A percentile compares a stretch with the other conserved stretches of the same genome.
Evolutionary conservation across 176 grass and related monocot genomes (phyloP).

Genomic region (Musa beccarii): DNA sequence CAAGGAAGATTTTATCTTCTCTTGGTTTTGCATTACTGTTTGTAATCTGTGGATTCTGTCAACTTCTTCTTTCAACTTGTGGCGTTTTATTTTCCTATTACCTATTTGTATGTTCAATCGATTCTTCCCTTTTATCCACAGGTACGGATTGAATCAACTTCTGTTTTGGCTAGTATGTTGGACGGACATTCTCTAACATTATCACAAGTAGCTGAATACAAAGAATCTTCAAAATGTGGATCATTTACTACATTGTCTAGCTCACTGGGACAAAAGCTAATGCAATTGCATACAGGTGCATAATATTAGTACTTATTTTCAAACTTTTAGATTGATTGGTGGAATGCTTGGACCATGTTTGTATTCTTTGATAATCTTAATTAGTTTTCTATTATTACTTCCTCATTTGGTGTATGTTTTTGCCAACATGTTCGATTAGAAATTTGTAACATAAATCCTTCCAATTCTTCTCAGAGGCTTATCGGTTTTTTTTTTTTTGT

Average conservation of each 20-base stretch:
- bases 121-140: conserved; percentile 14
- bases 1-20: background rate
- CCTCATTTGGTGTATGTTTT: no score
- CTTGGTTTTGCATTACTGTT: background rate
- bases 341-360: background rate
- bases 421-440: no score
- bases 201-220: conserved; percentile 90
- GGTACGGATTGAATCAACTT: conserved; percentile 72
- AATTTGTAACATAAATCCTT: no score
- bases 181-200: conserved; percentile 69
- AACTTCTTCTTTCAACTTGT: background rate
- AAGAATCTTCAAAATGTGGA: conserved; percentile 62
- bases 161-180: conserved; percentile 65
- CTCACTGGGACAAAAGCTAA: conserved; percentile 83
- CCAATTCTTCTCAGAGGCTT: no score
- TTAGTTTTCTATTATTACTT: no score
- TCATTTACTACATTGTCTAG: conserved; percentile 86
- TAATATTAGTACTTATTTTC: conserved; percentile 6
- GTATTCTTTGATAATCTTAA: background rate
- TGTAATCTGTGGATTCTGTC: background rate
- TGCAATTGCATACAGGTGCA: conserved; percentile 89
- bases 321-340: background rate
- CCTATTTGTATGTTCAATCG: background rate
- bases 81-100: background rate
- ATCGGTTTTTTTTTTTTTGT: no score